Conservation (phyloP, 495 filamentous ascomycete genomes). For the Paragyromitra xinjiangensis region DNA sequence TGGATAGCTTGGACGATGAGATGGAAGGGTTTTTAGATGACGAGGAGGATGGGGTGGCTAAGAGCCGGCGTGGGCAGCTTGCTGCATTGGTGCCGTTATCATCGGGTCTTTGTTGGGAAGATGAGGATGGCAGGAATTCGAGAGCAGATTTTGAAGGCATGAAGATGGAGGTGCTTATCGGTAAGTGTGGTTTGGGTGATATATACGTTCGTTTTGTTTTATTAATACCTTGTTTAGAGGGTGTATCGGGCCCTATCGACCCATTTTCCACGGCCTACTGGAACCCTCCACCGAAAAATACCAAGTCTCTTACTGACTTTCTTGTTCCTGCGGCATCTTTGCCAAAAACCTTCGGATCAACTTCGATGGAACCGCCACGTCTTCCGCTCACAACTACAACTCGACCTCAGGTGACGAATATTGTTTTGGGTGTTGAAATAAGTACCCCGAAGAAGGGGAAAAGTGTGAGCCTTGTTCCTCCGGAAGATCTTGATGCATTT, state of each 20-base stretch:
- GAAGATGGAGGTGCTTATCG: constrained; percentile 75
- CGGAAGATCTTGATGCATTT: constrained; percentile 75
- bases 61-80: constrained; percentile 59
- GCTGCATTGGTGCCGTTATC: constrained; percentile 78
- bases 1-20: constrained; percentile 68
- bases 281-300: constrained; percentile 61
- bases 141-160: constrained; percentile 65
- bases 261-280: constrained; percentile 87
- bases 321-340: constrained; percentile 30
- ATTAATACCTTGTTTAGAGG: constrained; percentile 42
- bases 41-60: constrained; percentile 66
- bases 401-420: constrained; percentile 35
- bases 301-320: constrained; percentile 39
- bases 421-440: constrained; percentile 40
- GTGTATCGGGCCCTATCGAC: constrained; percentile 69
- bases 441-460: constrained; percentile 59
- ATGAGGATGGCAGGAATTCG: constrained; percentile 60
- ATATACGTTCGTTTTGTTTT: constrained; percentile 27
- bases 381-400: constrained; percentile 56
- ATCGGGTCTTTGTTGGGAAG: constrained; percentile 85
- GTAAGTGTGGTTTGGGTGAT: constrained; percentile 61
- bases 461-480: constrained; percentile 60
- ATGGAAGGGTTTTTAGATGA: constrained; percentile 82
- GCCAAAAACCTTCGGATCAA: constrained; percentile 43
- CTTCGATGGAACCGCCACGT: constrained; percentile 59